Base-by-base conservation (phyloP, 2,329 filamentous ascomycete species). In the Cordyceps tenuipes region DNA sequence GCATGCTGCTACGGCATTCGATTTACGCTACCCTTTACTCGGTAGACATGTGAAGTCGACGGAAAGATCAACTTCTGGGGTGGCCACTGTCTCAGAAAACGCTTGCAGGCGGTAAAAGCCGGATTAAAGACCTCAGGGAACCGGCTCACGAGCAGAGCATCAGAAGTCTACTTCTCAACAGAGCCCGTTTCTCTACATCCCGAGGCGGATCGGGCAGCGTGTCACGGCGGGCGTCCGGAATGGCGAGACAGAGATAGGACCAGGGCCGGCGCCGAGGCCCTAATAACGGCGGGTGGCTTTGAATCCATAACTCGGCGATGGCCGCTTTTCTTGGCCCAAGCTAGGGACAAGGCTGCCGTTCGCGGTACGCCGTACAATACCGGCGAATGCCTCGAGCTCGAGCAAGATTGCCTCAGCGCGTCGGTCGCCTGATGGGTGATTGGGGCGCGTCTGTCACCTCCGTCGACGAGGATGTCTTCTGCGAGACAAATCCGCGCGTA, bases 31-130 rank as follows among this genome's bases (percentile, higher is more conserved):
- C 81, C 78, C 2, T 88, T 88, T 69, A 83, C 87, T 61, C 75
- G 86, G 3, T 85, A 89, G 66, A 82, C 86, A 0, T 89, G 86
- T 67, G 75, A 84, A 60, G 77, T 87, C n/a, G 74, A 82, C 55
- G 83, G 81, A 0, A 73, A 79, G 34, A 78, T 78, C 66, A 84
- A 83, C 66, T 88, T 88, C 68, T 88, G 85, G 85, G 86, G 86
- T 12, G 85, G 85, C n/a, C n/a, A 0, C 70, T 89, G 67, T 76
- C 75, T n/a, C 70, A 87, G 39, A 84, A 79, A 66, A 83, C 81
- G 0, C 66, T 81, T 55, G 79, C 83, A 63, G 83, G 82, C 1
- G 84, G 84, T 0, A 84, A 84, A 64, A 82, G 83, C 0, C 70
- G 87, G 6, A 77, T 85, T 3, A 67, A 75, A 26, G 77, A 82